Conservation (phyloP, 768 basidiomycete genomes). For the Xerocomellus dryophilus region DNA sequence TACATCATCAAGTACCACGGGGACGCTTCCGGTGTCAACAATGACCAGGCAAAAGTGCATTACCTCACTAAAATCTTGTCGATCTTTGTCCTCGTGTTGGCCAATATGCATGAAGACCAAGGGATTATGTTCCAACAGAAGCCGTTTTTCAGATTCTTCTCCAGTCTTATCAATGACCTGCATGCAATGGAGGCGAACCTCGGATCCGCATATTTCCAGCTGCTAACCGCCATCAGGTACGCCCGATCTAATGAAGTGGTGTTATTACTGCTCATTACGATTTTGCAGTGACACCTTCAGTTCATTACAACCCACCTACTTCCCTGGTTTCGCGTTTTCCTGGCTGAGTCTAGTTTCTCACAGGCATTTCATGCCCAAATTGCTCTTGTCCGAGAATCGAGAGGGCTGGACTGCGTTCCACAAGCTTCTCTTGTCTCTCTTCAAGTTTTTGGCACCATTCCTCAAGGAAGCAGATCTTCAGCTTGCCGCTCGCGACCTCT, state of each 20-base stretch:
- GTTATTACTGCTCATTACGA: not conserved
- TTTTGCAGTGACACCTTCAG: constrained; percentile 82
- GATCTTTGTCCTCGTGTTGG: constrained; percentile 93
- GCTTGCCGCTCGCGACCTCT: constrained; percentile 78
- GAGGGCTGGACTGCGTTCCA: constrained; percentile 99
- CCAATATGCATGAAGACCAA: constrained; percentile 93
- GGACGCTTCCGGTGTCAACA: constrained; percentile 88
- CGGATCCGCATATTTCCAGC: constrained; percentile 84
- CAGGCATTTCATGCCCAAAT: constrained; percentile 94
- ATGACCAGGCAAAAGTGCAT: constrained; percentile 93
- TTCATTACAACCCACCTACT: constrained; percentile 92
- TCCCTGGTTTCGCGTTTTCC: constrained; percentile 97
- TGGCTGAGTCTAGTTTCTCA: constrained; percentile 98
- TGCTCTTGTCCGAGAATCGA: constrained; percentile 81
- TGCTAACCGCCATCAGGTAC: constrained; percentile 85
- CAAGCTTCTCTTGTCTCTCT: constrained; percentile 86
- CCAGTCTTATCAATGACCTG: constrained; percentile 89
- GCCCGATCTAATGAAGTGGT: not conserved
- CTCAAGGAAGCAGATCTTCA: constrained; percentile 79
- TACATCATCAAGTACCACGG: constrained; percentile 99
- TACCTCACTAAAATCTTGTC: constrained; percentile 97
- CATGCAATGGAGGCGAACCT: constrained; percentile 82
- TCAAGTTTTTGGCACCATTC: constrained; percentile 94
- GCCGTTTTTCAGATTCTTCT: constrained; percentile 98
- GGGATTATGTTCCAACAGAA: constrained; percentile 91